A percentile compares a stretch with the other conserved stretches of the same genome.
Conservation (phyloP, 345 rosid genomes). For the Turnera subulata region DNA sequence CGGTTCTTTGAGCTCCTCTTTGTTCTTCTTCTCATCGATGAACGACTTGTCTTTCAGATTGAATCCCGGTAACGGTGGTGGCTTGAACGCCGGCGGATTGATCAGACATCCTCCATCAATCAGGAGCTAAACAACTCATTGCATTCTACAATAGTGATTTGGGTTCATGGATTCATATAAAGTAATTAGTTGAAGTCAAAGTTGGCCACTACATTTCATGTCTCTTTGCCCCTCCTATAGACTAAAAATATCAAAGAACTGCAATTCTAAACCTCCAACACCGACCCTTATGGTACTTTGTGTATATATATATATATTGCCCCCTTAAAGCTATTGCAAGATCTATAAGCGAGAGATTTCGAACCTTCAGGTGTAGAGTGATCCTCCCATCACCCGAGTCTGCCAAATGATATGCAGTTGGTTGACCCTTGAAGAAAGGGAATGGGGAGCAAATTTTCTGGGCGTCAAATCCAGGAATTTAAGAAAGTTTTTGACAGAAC, state of each 20-base stretch:
- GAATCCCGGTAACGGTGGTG: conserved; percentile 55
- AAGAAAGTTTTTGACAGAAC: no score
- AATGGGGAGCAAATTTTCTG: no score
- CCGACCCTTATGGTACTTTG: neutral
- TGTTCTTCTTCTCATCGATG: conserved; percentile 63
- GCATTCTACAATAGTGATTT: no score
- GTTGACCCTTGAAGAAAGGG: conserved; percentile 67
- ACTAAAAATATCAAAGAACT: neutral
- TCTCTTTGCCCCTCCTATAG: neutral
- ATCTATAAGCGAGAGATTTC: neutral
- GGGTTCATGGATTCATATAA: no score
- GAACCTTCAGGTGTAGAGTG: conserved; percentile 85
- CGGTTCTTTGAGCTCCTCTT: conserved; percentile 77
- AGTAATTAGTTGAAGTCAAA: no score
- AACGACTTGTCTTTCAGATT: conserved; percentile 74
- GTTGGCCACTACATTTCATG: neutral
- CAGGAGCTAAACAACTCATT: no score
- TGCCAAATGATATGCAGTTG: conserved; percentile 89
- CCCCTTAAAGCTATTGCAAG: neutral
- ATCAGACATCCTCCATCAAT: no score
- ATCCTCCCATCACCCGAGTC: conserved; percentile 95
- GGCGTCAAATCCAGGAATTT: no score
- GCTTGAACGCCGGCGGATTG: conserved; percentile 81
- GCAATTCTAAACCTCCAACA: neutral
- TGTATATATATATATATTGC: neutral